Conservation (phyloP, 2,329 filamentous ascomycete species). For the Fonsecaea nubica region DNA sequence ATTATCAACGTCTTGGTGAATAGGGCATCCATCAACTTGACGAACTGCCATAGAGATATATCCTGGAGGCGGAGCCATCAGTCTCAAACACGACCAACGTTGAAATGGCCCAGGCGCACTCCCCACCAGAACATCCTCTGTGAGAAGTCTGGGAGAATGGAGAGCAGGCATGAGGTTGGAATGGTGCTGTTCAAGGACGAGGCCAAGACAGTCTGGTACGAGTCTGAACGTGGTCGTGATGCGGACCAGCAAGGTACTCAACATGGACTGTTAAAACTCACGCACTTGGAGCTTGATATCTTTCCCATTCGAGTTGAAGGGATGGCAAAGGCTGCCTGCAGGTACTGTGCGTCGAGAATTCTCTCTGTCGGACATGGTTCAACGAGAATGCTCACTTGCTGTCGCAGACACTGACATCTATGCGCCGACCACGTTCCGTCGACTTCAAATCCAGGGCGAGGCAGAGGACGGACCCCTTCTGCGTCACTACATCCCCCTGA, state of each 20-base stretch:
- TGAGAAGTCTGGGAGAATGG: background rate
- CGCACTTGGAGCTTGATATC: slow-evolving; percentile 1
- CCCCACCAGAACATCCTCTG: background rate
- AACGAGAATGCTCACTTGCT: background rate
- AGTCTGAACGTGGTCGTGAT: background rate
- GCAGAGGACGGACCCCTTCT: background rate
- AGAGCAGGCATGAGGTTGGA: background rate
- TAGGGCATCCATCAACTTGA: background rate
- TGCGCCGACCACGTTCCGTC: background rate
- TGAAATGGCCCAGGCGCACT: background rate
- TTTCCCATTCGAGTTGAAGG: background rate
- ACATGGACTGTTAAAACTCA: background rate
- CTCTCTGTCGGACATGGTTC: background rate
- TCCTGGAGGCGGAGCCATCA: background rate
- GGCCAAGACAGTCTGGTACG: background rate
- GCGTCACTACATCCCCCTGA: background rate
- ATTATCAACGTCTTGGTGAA: background rate
- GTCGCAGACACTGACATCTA: background rate
- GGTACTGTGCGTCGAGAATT: background rate
- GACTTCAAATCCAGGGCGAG: background rate
- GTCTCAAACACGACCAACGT: background rate
- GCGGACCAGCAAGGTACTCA: background rate
- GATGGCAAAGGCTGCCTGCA: background rate
- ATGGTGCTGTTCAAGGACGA: background rate
- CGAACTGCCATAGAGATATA: background rate